A percentile compares a stretch with the other conserved stretches of the same genome.
phyloP scores from a whole-genome alignment of 2,329 filamentous ascomycete species.

The Clonostachys sp. region DNA sequence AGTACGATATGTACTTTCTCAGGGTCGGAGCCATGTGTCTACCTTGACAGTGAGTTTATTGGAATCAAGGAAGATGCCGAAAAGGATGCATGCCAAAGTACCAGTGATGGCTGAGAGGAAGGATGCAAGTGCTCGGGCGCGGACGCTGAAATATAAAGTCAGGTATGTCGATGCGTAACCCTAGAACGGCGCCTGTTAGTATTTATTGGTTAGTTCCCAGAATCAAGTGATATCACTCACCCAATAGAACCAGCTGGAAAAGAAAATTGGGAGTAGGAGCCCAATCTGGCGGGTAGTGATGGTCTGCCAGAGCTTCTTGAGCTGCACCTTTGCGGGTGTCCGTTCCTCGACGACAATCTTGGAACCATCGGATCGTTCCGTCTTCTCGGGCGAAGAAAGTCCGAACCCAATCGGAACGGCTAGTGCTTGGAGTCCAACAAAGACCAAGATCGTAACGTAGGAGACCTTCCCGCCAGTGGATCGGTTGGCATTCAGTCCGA shows the following conservation, averaged over 20 bases:
- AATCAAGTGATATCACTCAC: not conserved
- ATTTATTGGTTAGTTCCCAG: too few species aligned
- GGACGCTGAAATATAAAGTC: conserved; percentile 11
- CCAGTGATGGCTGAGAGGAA: conserved; percentile 10
- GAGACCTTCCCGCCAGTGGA: conserved; percentile 13
- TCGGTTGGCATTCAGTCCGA: conserved; percentile 35
- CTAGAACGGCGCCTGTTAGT: not conserved
- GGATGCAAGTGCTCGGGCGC: conserved; percentile 9
- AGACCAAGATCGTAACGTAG: conserved; percentile 20
- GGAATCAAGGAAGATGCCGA: conserved; percentile 14
- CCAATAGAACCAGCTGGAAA: conserved; percentile 7
- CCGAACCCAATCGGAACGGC: conserved; percentile 37
- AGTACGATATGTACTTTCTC: too few species aligned
- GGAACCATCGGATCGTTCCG: conserved; percentile 29
- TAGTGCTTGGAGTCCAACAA: conserved; percentile 38
- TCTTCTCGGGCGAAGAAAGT: conserved; percentile 37
- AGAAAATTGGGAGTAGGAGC: conserved; percentile 5
- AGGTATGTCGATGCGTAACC: conserved; percentile 8
- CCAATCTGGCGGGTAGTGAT: conserved; percentile 1
- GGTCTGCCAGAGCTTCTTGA: conserved; percentile 2
- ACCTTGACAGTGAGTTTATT: conserved; percentile 7
- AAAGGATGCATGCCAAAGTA: conserved; percentile 11
- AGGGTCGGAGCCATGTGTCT: not conserved
- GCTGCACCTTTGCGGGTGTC: conserved; percentile 3
- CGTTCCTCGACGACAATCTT: conserved; percentile 3